Evolutionary conservation across 257 asterid genomes (phyloP).

Genomic region (Nicotiana otophora): DNA sequence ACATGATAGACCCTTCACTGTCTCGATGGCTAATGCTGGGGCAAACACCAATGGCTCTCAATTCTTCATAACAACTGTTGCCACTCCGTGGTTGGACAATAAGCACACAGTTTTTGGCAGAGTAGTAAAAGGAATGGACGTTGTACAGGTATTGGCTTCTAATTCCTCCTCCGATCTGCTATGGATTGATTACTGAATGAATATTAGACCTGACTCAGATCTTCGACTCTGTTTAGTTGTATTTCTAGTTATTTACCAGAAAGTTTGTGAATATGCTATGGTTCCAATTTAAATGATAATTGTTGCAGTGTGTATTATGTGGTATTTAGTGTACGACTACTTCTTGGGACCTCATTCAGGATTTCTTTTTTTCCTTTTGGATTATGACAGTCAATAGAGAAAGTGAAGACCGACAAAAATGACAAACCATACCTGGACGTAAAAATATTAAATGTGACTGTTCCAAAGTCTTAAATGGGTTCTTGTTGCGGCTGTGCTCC

Average conservation of each 20-base stretch:
- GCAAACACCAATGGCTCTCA: constrained; percentile 98
- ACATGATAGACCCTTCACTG: constrained; percentile 93
- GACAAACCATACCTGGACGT: constrained; percentile 94
- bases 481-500: not conserved
- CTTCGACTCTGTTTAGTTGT: not conserved
- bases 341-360: not conserved
- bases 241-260: not conserved
- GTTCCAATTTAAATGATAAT: not conserved
- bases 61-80: constrained; percentile 89
- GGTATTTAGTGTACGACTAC: not conserved
- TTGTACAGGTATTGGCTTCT: constrained; percentile 68
- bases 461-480: constrained; percentile 49
- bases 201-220: not conserved
- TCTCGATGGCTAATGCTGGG: constrained; percentile 99
- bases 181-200: not conserved
- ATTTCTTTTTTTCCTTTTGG: not conserved
- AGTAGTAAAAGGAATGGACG: constrained; percentile 94
- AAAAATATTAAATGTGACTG: constrained; percentile 83
- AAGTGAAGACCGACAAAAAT: constrained; percentile 84
- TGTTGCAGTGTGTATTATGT: not conserved
- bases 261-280: not conserved
- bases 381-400: constrained; percentile 69
- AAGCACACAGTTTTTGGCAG: constrained; percentile 98
- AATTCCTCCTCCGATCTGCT: not conserved
- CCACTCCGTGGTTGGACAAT: constrained; percentile 99